Conservation (phyloP, 371 early-diverging fungal genomes). For the Mucor circinelloides region DNA sequence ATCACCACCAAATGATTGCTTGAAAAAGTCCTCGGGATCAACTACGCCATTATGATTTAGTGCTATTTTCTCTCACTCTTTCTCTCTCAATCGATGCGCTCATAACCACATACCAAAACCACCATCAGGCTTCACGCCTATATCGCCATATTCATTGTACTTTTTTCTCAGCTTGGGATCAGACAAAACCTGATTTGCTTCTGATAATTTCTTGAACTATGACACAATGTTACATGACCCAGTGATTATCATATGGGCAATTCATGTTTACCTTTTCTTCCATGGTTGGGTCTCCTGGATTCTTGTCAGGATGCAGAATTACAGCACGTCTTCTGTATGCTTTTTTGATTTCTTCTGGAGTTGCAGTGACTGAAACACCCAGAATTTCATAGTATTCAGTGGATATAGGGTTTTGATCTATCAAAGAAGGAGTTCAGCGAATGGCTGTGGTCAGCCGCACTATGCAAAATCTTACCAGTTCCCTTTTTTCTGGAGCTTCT, state of each 20-base stretch:
- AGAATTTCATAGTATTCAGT: conserved; percentile 88
- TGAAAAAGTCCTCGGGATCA: conserved; percentile 94
- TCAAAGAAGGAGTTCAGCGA: neutral
- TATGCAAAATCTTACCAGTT: conserved; percentile 46
- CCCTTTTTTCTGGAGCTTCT: conserved; percentile 47
- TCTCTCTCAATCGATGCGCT: neutral
- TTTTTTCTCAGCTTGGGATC: conserved; percentile 80
- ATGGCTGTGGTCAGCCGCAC: neutral
- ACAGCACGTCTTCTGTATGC: conserved; percentile 91
- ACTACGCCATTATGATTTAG: conserved; percentile 34
- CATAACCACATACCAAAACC: conserved; percentile 58
- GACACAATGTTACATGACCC: neutral
- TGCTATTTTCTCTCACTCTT: neutral
- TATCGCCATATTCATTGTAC: conserved; percentile 83
- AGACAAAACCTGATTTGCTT: conserved; percentile 89
- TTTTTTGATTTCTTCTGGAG: conserved; percentile 91
- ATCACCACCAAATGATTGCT: conserved; percentile 94
- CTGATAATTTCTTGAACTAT: conserved; percentile 86
- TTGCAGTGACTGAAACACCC: conserved; percentile 81
- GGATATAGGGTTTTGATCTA: conserved; percentile 70
- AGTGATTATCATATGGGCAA: neutral
- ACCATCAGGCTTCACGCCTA: conserved; percentile 64
- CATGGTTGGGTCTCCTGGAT: conserved; percentile 77
- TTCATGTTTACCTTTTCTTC: conserved; percentile 71
- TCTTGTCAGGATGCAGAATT: conserved; percentile 97